Base-by-base conservation (phyloP, 768 basidiomycete species). In the Naganishia vaughanmartiniae region DNA sequence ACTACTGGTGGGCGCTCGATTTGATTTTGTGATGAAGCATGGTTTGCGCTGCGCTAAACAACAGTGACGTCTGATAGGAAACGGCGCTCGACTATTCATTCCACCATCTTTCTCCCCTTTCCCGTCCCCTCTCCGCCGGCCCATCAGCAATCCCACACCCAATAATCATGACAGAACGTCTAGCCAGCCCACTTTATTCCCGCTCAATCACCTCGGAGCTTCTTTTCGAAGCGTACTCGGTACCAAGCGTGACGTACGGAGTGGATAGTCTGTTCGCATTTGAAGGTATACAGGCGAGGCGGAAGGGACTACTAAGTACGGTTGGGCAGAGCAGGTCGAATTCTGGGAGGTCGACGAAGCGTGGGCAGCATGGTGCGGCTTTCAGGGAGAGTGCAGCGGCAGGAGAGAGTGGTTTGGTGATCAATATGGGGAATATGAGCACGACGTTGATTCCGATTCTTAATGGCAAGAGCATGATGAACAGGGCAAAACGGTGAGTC, bases 181-280 rank as follows among this genome's bases (percentile, higher is more conserved):
- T 97, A 1, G 89, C 88, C 66, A 91, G 93, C 30, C 93, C 93
- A 0, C 79, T 94, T 26, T 91, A 94, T 81, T 96, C 92, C 2
- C 84, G 96, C 54, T 54, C 76, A 94, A 92, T 96, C 67, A 95
- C 93, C 11, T 93, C 93, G 0, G 96, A 99, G 77, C 87, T 99
- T 34, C 87, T 99, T 82, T 99, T 99, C 77, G 96, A 99, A 82
- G 85, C 88, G 54, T 99, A 98, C 78, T 85, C 85, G 5, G 92
- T 89, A 4, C 94, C 95, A 0, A 88, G 89, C 6, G 84, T 97
- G 56, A 84, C 90, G 4, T 98, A 91, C 82, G 91, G 90, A 66
- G 84, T 96, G 69, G 96, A 99, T 77, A 88, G 90, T 14, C 82
- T 93, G 71, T 92, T 96, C 87, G 93, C 94, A 33, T 68, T 68